Conservation (phyloP, 257 asterid genomes). For the Craterostigma plantagineum region DNA sequence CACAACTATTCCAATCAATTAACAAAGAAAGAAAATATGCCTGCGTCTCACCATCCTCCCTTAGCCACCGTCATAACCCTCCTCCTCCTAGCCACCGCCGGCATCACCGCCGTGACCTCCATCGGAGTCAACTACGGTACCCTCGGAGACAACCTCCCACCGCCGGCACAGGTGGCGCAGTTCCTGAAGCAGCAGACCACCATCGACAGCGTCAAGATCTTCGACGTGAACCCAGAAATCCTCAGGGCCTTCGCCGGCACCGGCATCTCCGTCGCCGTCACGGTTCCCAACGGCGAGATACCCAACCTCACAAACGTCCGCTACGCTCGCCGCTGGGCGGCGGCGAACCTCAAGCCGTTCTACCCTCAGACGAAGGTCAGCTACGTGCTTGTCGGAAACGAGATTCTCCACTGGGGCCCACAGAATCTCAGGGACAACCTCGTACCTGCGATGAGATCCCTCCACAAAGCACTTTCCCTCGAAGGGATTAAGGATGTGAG, state of each 20-base stretch:
- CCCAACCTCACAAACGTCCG: slow-evolving; percentile 25
- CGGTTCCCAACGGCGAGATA: slow-evolving; percentile 64
- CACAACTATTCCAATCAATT: too few species aligned
- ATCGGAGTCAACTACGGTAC: slow-evolving; percentile 91
- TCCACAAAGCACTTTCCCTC: slow-evolving; percentile 28
- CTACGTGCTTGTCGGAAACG: slow-evolving; percentile 57
- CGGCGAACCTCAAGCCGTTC: slow-evolving; percentile 38
- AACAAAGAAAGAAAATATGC: neutral
- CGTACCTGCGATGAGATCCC: slow-evolving; percentile 40
- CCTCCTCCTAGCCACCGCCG: neutral
- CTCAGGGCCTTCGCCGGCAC: slow-evolving; percentile 63
- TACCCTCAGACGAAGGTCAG: slow-evolving; percentile 44
- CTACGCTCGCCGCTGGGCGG: slow-evolving; percentile 33
- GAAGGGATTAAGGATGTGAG: slow-evolving; percentile 21
- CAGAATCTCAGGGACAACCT: slow-evolving; percentile 31
- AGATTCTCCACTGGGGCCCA: slow-evolving; percentile 83
- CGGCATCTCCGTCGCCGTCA: slow-evolving; percentile 50
- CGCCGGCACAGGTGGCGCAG: slow-evolving; percentile 56
- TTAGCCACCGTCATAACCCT: neutral
- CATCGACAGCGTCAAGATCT: slow-evolving; percentile 56
- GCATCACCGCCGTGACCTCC: slow-evolving; percentile 5
- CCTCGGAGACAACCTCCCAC: slow-evolving; percentile 65
- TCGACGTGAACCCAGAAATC: slow-evolving; percentile 59
- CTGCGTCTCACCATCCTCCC: neutral
- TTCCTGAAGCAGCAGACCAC: slow-evolving; percentile 49